Evolutionary conservation across 495 filamentous ascomycete genomes (phyloP), one percentile per base, ranked within the genome.

Genomic region (Penicillium bialowiezense): DNA sequence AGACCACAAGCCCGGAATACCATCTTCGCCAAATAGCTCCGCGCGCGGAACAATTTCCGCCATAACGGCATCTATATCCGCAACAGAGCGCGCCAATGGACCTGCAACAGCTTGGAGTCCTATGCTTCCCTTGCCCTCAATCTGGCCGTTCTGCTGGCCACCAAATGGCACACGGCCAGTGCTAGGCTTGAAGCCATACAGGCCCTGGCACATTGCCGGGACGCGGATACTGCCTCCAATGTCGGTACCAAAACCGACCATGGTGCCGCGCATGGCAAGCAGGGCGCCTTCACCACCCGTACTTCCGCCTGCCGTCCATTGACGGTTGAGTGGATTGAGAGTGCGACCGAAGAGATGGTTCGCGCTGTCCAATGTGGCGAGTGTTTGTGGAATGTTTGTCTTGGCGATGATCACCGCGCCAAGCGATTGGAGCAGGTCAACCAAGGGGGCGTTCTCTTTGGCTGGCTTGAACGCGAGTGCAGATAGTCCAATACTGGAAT

Each of bases 281-380:
- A 89, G 62, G 0, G 76, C 85, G 5, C 76, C 85, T 59, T 90
- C 87, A 15, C 87, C 87, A 17, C 85, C 85, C 0, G 80, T 78
- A 21, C 77, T 82, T 0, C 85, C 86, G 9, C 86, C 86, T 0
- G 74, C 59, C 0, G 82, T 85, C 46, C 71, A 71, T 13, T 67
- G 65, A 1, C 66, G 73, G 56, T 86, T 84, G 24, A 70, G 59
- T 0, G 86, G 86, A 60, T 91, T 89, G 12, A 83, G 63, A 0
- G 79, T 83, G 5, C 79, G 70, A 7, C 85, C 85, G 47, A 87
- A 81, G 12, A 71, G 60, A 45, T 71, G 61, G 50, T 72, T 73
- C 42, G 58, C 64, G 29, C 63, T 68, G 51, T 71, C 67, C 5
- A 73, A 55, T 7, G 67, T 61, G 15, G 41, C 73, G 50, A 82